These are phyloP conservation scores for Phialemonium atrogriseum DNA, from an alignment of 2,329 filamentous ascomycete genomes.

Conservation along the genomic window DNA sequence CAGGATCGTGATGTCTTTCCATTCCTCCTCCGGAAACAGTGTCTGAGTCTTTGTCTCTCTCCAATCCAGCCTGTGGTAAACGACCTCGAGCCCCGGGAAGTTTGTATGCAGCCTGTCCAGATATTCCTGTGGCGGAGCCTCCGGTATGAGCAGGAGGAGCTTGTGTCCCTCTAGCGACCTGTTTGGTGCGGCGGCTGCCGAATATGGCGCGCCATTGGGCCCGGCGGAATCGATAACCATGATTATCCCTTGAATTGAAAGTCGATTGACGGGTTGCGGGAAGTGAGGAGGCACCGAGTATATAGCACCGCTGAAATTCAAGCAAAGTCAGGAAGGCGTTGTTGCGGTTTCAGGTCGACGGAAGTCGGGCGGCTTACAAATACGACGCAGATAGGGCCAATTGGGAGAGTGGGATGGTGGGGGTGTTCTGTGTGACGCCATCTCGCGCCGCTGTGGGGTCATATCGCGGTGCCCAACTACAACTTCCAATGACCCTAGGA, in stretches of 20 bases:
- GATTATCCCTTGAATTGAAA: not conserved
- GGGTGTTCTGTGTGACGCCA: not conserved
- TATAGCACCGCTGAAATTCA: no score
- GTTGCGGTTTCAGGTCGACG: no score
- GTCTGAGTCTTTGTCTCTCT: constrained; percentile 15
- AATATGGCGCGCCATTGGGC: not conserved
- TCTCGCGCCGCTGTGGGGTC: constrained; percentile 2
- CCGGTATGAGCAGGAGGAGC: constrained; percentile 32
- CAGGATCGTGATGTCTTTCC: constrained; percentile 40
- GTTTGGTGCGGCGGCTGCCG: constrained; percentile 15
- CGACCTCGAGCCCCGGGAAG: constrained; percentile 36
- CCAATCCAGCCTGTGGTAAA: constrained; percentile 20
- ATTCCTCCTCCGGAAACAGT: constrained; percentile 25
- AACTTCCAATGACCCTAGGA: no score
- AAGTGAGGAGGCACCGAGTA: not conserved
- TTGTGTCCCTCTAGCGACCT: constrained; percentile 37
- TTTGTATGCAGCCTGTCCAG: constrained; percentile 25
- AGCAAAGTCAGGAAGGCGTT: no score
- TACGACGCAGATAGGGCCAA: not conserved
- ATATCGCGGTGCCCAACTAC: no score
- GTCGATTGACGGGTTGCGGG: not conserved
- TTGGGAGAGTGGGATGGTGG: not conserved
- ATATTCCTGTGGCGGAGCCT: constrained; percentile 21
- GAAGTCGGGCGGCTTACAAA: not conserved
- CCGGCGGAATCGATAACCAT: constrained; percentile 1